Conservation (phyloP, 352 stramenopile species). For the Globisporangium middletonii region DNA sequence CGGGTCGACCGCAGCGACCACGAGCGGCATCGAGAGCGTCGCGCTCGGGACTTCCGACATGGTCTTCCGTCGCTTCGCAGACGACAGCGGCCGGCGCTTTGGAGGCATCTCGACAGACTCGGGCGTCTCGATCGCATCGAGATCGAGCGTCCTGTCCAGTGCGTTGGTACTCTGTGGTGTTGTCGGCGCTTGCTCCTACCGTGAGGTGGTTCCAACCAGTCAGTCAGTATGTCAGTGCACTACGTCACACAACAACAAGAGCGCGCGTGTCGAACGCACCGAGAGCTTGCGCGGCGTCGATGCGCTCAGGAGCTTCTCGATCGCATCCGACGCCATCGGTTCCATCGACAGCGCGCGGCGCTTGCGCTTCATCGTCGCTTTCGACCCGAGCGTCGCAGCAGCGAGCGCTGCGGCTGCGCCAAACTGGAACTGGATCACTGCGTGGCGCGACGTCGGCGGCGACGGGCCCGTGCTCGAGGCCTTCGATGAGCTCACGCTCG, state of each 20-base stretch:
- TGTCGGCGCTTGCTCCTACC: too few species aligned
- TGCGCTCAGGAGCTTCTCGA: constrained; percentile 38
- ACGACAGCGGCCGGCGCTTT: constrained; percentile 6
- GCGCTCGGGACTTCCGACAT: constrained; percentile 13
- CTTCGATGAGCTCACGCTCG: not conserved
- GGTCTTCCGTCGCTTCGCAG: constrained; percentile 14
- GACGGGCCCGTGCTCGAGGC: not conserved
- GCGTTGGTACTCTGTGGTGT: not conserved
- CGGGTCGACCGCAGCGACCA: not conserved
- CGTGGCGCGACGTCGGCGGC: not conserved
- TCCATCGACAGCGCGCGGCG: constrained; percentile 61
- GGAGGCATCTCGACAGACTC: constrained; percentile 1
- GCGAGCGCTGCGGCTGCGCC: constrained; percentile 12
- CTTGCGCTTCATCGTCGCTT: constrained; percentile 22
- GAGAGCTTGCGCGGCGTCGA: not conserved
- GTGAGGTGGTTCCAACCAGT: not conserved
- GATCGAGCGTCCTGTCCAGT: constrained; percentile 4
- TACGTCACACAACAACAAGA: not conserved
- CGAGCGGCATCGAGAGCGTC: constrained; percentile 4
- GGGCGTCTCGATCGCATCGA: constrained; percentile 9
- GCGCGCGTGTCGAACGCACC: not conserved
- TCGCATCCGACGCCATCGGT: constrained; percentile 54
- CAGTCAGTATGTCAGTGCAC: not conserved
- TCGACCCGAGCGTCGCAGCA: constrained; percentile 11
- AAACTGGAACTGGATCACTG: constrained; percentile 18